Conservation (phyloP, 2,329 filamentous ascomycete genomes). For the Huntiella savannae region DNA sequence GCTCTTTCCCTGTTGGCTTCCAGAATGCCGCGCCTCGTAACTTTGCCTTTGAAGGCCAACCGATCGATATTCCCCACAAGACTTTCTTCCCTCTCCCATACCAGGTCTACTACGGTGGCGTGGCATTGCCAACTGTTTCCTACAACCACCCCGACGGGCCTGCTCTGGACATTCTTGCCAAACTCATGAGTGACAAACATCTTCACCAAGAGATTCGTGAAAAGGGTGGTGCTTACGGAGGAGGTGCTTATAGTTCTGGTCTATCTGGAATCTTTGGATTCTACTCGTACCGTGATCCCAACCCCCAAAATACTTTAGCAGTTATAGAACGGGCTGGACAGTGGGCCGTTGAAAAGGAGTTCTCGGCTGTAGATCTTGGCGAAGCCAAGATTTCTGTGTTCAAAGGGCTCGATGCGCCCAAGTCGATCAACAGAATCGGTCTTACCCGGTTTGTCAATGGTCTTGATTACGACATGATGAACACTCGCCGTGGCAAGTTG, state of each 20-base stretch:
- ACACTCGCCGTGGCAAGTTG: constrained; percentile 62
- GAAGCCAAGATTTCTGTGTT: constrained; percentile 94
- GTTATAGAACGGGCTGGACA: constrained; percentile 68
- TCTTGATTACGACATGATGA: constrained; percentile 75
- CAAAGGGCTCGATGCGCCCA: constrained; percentile 75
- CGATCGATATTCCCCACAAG: constrained; percentile 27
- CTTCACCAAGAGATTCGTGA: constrained; percentile 94
- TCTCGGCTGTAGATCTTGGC: constrained; percentile 71
- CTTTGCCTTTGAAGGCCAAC: constrained; percentile 7
- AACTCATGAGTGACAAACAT: constrained; percentile 89
- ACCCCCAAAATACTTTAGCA: constrained; percentile 69
- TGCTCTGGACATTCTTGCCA: constrained; percentile 69
- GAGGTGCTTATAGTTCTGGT: constrained; percentile 64
- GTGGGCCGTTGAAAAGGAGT: constrained; percentile 66
- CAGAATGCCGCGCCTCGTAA: background rate
- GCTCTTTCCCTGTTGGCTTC: constrained; percentile 3
- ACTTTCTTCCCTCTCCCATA: constrained; percentile 89
- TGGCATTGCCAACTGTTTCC: constrained; percentile 64
- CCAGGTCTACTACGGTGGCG: constrained; percentile 85
- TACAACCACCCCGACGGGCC: constrained; percentile 62
- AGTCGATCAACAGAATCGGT: constrained; percentile 72
- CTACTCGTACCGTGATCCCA: constrained; percentile 93
- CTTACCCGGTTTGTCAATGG: constrained; percentile 72
- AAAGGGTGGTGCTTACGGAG: constrained; percentile 91
- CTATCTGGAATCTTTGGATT: constrained; percentile 79